A percentile compares a stretch with the other conserved stretches of the same genome.
These are phyloP conservation scores for Basipetospora sp. DNA, from an alignment of 2,329 filamentous ascomycete genomes.

Conservation along the genomic window DNA sequence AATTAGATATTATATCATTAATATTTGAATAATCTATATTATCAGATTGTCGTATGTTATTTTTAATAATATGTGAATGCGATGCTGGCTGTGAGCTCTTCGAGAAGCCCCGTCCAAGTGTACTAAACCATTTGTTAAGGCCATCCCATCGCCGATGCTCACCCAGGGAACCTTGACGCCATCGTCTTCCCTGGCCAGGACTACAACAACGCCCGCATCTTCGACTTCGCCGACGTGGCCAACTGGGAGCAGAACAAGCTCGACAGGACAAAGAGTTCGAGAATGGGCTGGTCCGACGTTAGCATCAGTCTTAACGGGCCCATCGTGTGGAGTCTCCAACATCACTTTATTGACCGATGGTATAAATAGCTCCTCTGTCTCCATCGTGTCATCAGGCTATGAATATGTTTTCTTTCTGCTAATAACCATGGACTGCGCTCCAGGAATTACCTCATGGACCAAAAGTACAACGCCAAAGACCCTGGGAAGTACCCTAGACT, in stretches of 20 bases:
- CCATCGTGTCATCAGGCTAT: constrained; percentile 6
- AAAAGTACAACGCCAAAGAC: constrained; percentile 53
- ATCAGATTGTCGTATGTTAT: too few relatives aligned
- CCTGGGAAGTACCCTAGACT: constrained; percentile 31
- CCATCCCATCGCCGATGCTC: constrained; percentile 71
- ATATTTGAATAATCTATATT: too few relatives aligned
- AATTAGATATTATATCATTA: too few relatives aligned
- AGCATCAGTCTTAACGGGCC: constrained; percentile 61
- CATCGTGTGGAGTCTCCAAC: constrained; percentile 57
- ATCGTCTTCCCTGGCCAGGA: constrained; percentile 82
- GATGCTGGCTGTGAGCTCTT: background rate
- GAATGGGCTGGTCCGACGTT: constrained; percentile 90
- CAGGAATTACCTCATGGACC: constrained; percentile 70
- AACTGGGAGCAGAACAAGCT: constrained; percentile 80
- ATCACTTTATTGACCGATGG: constrained; percentile 77
- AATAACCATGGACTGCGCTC: too few relatives aligned
- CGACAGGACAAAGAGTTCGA: constrained; percentile 59
- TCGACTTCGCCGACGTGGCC: constrained; percentile 63
- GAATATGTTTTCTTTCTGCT: too few relatives aligned
- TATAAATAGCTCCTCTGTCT: too few relatives aligned
- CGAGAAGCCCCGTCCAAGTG: too few relatives aligned
- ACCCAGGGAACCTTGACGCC: constrained; percentile 59
- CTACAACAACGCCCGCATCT: constrained; percentile 77
- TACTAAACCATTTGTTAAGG: constrained; percentile 15
- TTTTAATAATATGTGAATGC: too few relatives aligned